These are phyloP conservation scores for Podosphaera fusca DNA, from an alignment of 2,329 filamentous ascomycete species.

Conservation along the genomic window DNA sequence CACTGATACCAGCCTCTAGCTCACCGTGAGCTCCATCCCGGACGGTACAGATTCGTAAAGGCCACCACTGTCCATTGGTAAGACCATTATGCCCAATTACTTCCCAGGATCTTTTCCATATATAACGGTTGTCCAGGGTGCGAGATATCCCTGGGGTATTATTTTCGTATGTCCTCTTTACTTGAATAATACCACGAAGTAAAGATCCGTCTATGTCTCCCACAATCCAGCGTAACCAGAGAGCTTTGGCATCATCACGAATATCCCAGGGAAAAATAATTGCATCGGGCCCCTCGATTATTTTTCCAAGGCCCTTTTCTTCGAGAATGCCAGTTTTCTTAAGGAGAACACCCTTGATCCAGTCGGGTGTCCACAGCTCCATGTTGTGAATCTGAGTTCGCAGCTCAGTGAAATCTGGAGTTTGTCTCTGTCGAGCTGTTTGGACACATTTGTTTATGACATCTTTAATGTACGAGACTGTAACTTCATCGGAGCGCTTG, in stretches of 20 bases:
- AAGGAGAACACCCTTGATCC: conserved; percentile 4
- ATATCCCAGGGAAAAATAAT: conserved; percentile 23
- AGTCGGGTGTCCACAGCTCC: conserved; percentile 11
- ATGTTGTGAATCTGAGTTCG: conserved; percentile 11
- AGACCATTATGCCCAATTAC: conserved; percentile 15
- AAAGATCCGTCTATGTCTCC: conserved; percentile 22
- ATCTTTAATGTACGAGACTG: not conserved
- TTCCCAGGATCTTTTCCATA: conserved; percentile 5
- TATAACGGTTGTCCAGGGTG: conserved; percentile 4
- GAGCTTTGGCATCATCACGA: conserved; percentile 21
- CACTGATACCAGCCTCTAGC: conserved; percentile 25
- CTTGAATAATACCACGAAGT: conserved; percentile 15
- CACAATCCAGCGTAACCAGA: conserved; percentile 23
- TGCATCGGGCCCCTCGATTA: conserved; percentile 17
- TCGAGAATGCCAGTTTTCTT: conserved; percentile 12
- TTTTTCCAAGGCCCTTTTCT: conserved; percentile 18
- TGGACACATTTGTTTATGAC: not conserved
- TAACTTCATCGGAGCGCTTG: not conserved
- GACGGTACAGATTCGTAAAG: conserved; percentile 24
- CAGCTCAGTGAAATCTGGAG: not conserved
- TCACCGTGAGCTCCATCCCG: conserved; percentile 29
- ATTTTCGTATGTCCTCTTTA: conserved; percentile 5
- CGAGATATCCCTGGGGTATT: conserved; percentile 4
- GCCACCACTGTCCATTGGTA: conserved; percentile 26
- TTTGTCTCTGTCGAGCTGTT: not conserved